Evolutionary conservation across 495 filamentous ascomycete species (phyloP), one percentile per base, ranked within the genome.

Genomic region (Xylaria curta): DNA sequence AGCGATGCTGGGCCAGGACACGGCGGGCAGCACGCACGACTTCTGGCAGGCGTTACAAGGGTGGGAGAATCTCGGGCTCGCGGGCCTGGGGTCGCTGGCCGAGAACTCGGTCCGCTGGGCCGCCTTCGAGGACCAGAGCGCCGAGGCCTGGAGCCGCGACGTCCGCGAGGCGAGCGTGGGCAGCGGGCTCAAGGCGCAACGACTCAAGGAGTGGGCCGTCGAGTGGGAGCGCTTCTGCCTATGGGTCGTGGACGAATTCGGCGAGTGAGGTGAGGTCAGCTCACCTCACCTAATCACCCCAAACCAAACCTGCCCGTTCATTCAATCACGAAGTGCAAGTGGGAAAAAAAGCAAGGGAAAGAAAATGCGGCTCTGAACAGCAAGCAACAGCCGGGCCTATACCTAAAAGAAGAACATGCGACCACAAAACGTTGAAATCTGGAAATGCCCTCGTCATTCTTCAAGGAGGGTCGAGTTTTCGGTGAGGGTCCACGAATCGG

Each of bases 61-160:
- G 2, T 92, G 94, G 82, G 89, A 97, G 67, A 95, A 93, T 73
- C 86, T 97, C 31, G 96, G 94, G 17, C 80, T 97, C 31, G 92
- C 91, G 21, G 93, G 93, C 0, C 81, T 95, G 49, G 95, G 94
- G 5, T 91, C 90, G 74, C 85, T 99, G 75, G 95, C 93, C 17
- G 94, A 97, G 84, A 98, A 97, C 70, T 97, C 94, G 67, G 90
- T 99, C 49, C 86, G 91, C 38, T 98, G 93, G 92, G 93, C 94
- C 28, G 91, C 91, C 42, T 97, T 92, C 77, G 92, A 94, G 76
- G 95, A 97, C 75, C 91, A 92, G 76, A 82, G 80, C 17, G 70
- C 84, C 3, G 87, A 90, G 12, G 87, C 90, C 64, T 97, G 95
- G 92, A 80, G 85, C 47, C 82, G 85, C 44, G 93, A 89, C 51